These are phyloP conservation scores for Leersia perrieri DNA, from an alignment of 176 grass and related monocot species.

Conservation along the genomic window DNA sequence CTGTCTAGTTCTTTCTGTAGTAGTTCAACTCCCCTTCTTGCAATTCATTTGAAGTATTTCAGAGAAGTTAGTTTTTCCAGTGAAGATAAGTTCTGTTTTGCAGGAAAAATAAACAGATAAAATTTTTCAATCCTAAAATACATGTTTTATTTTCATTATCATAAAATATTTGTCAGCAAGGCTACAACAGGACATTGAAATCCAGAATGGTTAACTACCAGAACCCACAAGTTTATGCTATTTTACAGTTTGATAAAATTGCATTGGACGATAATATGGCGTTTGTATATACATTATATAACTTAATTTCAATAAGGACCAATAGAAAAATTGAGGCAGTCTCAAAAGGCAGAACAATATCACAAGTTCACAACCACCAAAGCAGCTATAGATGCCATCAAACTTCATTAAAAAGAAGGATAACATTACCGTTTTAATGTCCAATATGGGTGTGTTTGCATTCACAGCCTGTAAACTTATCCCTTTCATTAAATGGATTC, in stretches of 20 bases:
- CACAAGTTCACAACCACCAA: not conserved
- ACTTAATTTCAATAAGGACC: not conserved
- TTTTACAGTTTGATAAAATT: constrained; percentile 3
- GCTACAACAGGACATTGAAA: not conserved
- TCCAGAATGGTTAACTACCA: not conserved
- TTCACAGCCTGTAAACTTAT: constrained; percentile 72
- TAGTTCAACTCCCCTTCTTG: not conserved
- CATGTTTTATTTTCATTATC: too few relatives aligned
- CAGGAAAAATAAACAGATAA: not conserved
- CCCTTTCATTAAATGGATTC: constrained; percentile 94
- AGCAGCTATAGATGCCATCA: not conserved
- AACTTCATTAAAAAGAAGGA: constrained; percentile 16
- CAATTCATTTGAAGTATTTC: not conserved
- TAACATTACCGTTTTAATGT: constrained; percentile 60
- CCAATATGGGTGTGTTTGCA: constrained; percentile 57
- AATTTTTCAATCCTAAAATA: not conserved
- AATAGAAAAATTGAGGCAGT: not conserved
- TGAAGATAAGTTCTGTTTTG: not conserved
- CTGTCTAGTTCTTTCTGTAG: not conserved
- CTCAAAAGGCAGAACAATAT: not conserved
- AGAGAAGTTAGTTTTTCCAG: not conserved
- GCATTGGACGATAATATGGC: not conserved
- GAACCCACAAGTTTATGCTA: not conserved
- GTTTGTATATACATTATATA: not conserved
- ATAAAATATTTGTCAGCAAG: not conserved